Evolutionary conservation across 306 rosid genomes (phyloP).

Genomic region (Inga oerstediana): DNA sequence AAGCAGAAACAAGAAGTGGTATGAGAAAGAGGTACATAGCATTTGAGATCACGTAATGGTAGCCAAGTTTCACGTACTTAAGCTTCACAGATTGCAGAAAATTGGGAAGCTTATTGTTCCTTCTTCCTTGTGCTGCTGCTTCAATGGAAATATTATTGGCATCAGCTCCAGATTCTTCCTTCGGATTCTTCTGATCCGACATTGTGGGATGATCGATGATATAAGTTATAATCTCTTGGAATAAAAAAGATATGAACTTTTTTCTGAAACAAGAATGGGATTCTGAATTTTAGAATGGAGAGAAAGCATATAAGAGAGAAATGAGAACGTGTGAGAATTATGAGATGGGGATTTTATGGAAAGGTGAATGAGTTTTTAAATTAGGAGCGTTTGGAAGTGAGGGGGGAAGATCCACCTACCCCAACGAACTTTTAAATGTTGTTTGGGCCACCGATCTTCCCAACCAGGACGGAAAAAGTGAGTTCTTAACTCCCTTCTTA

Average conservation of each 20-base stretch:
- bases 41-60: slow-evolving; percentile 80
- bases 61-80: slow-evolving; percentile 89
- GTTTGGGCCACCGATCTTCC: neutral
- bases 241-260: neutral
- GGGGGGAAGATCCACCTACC: slow-evolving; percentile 67
- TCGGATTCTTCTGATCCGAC: neutral
- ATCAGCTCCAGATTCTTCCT: neutral
- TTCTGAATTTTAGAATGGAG: neutral
- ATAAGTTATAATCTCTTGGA: neutral
- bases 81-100: slow-evolving; percentile 68
- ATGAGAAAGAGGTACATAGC: slow-evolving; percentile 78
- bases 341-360: neutral
- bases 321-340: neutral
- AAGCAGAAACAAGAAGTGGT: slow-evolving; percentile 51
- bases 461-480: neutral
- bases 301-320: neutral
- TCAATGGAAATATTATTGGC: neutral
- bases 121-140: neutral
- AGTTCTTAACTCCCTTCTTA: neutral
- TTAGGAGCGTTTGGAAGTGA: neutral
- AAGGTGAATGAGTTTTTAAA: neutral
- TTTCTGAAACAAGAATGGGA: neutral
- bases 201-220: neutral
- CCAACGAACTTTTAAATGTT: slow-evolving; percentile 86
- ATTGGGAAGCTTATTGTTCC: slow-evolving; percentile 54